Base-by-base conservation (phyloP, 371 early-diverging fungal species). In the Lichtheimia ornata region DNA sequence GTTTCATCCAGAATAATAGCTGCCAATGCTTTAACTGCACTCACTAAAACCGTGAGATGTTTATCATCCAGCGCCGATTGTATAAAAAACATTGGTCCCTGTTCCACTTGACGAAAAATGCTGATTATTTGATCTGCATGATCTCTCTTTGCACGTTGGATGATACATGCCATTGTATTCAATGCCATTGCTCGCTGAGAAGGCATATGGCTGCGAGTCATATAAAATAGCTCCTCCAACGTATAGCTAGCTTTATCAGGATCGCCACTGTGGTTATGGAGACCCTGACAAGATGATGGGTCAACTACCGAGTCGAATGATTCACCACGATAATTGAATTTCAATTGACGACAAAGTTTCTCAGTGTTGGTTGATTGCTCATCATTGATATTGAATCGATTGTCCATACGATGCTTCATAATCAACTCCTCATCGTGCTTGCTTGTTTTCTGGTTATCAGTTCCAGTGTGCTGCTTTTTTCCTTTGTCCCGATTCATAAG, bases 211-310 rank as follows among this genome's bases (percentile, higher is more conserved):
- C 94, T 94, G 58, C 93, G 88, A 25, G 86, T 80, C 35, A 96
- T 76, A 64, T 91, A 86, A 40, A 92, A 74, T 5, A 96, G 66
- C 71, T 96, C 97, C 0, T 87, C 84, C 1, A 95, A 66, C 0
- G 95, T 93, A 72, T 96, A 96, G 5, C 96, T 96, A 12, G 97
- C 87, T 58, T 83, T 79, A 2, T 87, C 87, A 3, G 96, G 93
- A 25, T 91, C 86, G 20, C 88, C 87, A 5, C 94, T 94, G 64
- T 96, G 97, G 66, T 96, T 96, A 74, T 95, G 93, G 5, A 96
- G 75, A 3, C 93, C 96, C 1, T 73, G 66, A 59, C 88, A 79
- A 0, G 75, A 65, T 2, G 93, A 89, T 2, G 89, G 68, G 2
- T 87, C 81, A 0, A 59, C 63, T 1, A 73, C 73, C 12, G 69